phyloP scores from a whole-genome alignment of 2,329 filamentous ascomycete genomes.

The Fusarium nygamai region DNA sequence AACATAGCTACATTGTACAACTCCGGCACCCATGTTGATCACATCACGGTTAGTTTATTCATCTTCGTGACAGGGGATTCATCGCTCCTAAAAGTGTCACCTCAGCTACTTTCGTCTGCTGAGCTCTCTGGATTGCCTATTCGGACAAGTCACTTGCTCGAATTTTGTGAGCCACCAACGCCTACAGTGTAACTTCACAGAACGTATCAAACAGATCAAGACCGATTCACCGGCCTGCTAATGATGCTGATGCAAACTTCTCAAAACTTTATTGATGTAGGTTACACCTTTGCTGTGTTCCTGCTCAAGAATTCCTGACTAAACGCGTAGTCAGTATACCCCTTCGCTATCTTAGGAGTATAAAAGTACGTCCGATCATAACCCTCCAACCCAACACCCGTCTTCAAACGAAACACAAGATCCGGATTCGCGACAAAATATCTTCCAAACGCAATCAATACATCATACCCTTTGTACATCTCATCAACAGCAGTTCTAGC shows the following conservation, averaged over 20 bases:
- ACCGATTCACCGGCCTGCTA: not conserved
- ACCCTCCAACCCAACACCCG: not conserved
- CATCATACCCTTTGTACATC: not conserved
- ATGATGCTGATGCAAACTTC: not conserved
- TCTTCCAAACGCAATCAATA: not conserved
- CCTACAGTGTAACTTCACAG: too few relatives aligned
- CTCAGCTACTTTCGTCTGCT: fast-evolving
- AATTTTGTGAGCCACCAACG: too few relatives aligned
- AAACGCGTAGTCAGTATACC: not conserved
- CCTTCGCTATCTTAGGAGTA: not conserved
- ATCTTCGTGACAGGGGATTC: not conserved
- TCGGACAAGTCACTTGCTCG: too few relatives aligned
- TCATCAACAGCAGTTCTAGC: not conserved
- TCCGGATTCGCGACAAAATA: not conserved
- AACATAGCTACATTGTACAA: not conserved
- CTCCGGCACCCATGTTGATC: not conserved
- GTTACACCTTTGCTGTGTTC: not conserved
- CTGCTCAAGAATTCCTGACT: not conserved
- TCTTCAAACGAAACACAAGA: not conserved
- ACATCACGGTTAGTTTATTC: too few relatives aligned
- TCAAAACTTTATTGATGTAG: fast-evolving
- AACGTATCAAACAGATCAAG: too few relatives aligned
- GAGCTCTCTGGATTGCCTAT: fast-evolving
- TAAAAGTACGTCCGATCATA: not conserved
- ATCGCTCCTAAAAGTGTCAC: fast-evolving